Evolutionary conservation across 805 yeast genomes (phyloP), one percentile per base, ranked within the genome.

Genomic region (Barnettozyma sucrosica): DNA sequence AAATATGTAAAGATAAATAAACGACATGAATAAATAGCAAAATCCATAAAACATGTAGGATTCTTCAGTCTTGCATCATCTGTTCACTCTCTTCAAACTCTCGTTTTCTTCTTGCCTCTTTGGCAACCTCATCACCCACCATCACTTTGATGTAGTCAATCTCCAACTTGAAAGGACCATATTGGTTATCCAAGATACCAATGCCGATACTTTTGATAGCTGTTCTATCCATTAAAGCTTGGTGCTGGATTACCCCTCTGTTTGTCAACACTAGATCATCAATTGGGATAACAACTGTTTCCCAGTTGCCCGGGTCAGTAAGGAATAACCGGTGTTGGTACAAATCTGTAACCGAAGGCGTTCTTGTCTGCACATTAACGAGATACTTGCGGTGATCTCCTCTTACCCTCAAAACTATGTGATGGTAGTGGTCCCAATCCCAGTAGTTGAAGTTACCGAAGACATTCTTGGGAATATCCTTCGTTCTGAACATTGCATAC

Each of bases 401-500:
- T 51, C 79, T 76, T n/a, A 86, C 88, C 46, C 86, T 69, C 59
- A 87, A 59, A 33, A 81, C 83, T 55, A 87, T 66, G 53, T 81
- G 83, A 44, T 75, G 74, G 62, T 66, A 82, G 25, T 71, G 70
- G 16, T 80, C 74, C 81, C 89, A 82, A 62, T 87, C 89, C 89
- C 89, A 82, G 67, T 79, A 71, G 62, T 68, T 66, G 30, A 69
- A 66, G 7, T 68, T 64, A 14, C 68, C 69, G 49, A 75, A 66
- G 51, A 72, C 64, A 7, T 66, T 68, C 48, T 67, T 69, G 48
- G 71, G 74, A 56, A 80, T 77, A 58, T 85, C 87, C 54, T 70
- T 75, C 0, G 95, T 87, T 52, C 95, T 75, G 66, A 85, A 86
- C 95, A 88, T 86, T 33, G 95, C 87, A 69, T 81, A 81, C 1